A percentile compares a stretch with the other conserved stretches of the same genome.
Conservation (phyloP, 305 asterid genomes). For the Fraxinus floribunda region DNA sequence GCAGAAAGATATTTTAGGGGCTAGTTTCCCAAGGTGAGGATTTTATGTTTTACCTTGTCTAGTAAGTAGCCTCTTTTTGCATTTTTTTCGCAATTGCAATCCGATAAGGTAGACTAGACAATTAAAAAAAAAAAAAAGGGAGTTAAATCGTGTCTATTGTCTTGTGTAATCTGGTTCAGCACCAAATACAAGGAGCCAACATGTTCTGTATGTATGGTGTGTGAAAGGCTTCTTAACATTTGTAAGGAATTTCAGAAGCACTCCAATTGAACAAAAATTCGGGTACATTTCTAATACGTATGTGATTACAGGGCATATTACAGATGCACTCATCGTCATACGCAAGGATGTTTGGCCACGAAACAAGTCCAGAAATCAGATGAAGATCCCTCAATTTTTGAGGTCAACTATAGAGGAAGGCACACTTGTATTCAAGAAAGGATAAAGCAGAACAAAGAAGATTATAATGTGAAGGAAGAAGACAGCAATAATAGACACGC, state of each 20-base stretch:
- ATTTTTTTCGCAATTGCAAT: background rate
- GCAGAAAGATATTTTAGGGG: conserved; percentile 78
- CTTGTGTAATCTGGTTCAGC: background rate
- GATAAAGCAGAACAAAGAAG: conserved; percentile 23
- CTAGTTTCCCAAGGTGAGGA: conserved; percentile 70
- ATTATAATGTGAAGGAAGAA: conserved; percentile 8
- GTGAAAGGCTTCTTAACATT: background rate
- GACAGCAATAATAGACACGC: conserved; percentile 11
- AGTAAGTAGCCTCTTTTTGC: background rate
- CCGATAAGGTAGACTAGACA: background rate
- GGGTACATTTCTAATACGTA: background rate
- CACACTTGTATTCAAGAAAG: conserved; percentile 56
- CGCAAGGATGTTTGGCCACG: conserved; percentile 78
- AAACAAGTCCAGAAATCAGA: conserved; percentile 74
- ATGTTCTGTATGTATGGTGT: no score
- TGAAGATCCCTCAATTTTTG: conserved; percentile 49
- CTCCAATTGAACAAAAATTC: background rate
- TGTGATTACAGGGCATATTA: conserved; percentile 62
- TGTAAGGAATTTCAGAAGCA: conserved; percentile 5
- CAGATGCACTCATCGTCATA: conserved; percentile 71
- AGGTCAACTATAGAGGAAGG: conserved; percentile 61
- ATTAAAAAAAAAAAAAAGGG: no score
- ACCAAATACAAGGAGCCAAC: no score
- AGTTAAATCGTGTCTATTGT: background rate
- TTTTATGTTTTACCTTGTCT: background rate